These are phyloP conservation scores for Cercospora sojina DNA, from an alignment of 2,329 filamentous ascomycete species.

Conservation along the genomic window DNA sequence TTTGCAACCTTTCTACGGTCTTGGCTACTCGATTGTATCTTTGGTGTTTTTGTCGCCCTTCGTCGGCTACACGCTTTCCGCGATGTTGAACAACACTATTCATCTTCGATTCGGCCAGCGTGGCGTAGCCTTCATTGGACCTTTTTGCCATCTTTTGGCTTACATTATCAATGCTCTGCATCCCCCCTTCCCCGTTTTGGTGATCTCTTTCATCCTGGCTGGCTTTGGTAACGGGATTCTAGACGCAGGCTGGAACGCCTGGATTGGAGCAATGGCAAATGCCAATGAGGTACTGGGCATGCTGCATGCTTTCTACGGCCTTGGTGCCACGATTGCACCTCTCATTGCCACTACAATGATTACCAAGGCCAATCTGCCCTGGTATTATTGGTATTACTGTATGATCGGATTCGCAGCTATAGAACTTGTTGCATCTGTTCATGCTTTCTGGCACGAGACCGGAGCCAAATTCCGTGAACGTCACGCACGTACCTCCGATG, in stretches of 20 bases:
- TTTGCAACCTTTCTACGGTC: slow-evolving; percentile 61
- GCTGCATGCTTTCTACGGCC: slow-evolving; percentile 69
- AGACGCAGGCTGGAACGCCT: slow-evolving; percentile 61
- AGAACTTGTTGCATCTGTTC: slow-evolving; percentile 54
- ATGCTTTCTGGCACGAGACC: slow-evolving; percentile 64
- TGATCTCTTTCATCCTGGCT: slow-evolving; percentile 63
- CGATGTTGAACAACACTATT: slow-evolving; percentile 63
- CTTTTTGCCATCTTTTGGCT: slow-evolving; percentile 61
- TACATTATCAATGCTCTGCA: slow-evolving; percentile 66
- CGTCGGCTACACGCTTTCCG: slow-evolving; percentile 63
- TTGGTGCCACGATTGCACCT: slow-evolving; percentile 68
- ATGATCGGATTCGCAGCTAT: slow-evolving; percentile 63
- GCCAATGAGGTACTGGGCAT: slow-evolving; percentile 70
- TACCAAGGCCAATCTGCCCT: slow-evolving; percentile 59
- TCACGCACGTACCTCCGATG: slow-evolving; percentile 46
- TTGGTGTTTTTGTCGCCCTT: slow-evolving; percentile 67
- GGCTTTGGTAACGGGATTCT: slow-evolving; percentile 71
- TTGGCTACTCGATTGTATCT: slow-evolving; percentile 63
- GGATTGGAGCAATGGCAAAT: slow-evolving; percentile 52
- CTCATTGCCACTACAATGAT: slow-evolving; percentile 73
- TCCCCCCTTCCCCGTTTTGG: slow-evolving; percentile 66
- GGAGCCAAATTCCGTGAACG: slow-evolving; percentile 57
- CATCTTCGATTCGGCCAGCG: slow-evolving; percentile 67
- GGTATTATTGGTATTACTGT: slow-evolving; percentile 75
- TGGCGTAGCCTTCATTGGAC: slow-evolving; percentile 66